These are phyloP conservation scores for Apiotrichum veenhuisii DNA, from an alignment of 1,284 basidiomycete species.

Conservation along the genomic window DNA sequence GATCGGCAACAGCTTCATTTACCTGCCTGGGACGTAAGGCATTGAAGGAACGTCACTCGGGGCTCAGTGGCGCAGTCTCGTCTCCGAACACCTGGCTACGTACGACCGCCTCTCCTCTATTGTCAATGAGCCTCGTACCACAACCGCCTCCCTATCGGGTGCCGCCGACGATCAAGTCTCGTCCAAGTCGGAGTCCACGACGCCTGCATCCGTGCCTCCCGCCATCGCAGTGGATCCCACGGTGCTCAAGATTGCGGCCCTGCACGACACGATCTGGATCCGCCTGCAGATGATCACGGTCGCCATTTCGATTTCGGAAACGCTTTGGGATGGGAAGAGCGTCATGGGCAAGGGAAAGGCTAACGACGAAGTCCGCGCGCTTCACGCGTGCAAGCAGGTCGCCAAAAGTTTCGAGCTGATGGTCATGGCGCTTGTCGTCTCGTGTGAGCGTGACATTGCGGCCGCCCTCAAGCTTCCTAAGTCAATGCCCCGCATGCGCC, in stretches of 20 bases:
- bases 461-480: not conserved
- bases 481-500: not conserved
- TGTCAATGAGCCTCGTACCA: too few species aligned
- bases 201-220: conserved; percentile 51
- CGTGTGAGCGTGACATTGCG: not conserved
- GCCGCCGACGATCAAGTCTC: too few species aligned
- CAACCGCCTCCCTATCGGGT: too few species aligned
- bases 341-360: too few species aligned
- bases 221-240: conserved; percentile 56
- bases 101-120: not conserved
- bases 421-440: not conserved
- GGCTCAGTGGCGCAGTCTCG: conserved; percentile 46
- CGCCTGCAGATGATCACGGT: conserved; percentile 52
- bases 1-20: not conserved
- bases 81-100: conserved; percentile 57
- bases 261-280: conserved; percentile 54
- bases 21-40: not conserved
- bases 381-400: not conserved
- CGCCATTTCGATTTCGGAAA: conserved; percentile 52
- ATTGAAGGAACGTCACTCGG: conserved; percentile 39
- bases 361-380: not conserved
- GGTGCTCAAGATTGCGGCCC: conserved; percentile 58
- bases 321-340: not conserved
- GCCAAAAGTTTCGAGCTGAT: not conserved
- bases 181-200: not conserved